Conservation (phyloP, 441 rosid genomes). For the Bocquillonia castaneifolia region DNA sequence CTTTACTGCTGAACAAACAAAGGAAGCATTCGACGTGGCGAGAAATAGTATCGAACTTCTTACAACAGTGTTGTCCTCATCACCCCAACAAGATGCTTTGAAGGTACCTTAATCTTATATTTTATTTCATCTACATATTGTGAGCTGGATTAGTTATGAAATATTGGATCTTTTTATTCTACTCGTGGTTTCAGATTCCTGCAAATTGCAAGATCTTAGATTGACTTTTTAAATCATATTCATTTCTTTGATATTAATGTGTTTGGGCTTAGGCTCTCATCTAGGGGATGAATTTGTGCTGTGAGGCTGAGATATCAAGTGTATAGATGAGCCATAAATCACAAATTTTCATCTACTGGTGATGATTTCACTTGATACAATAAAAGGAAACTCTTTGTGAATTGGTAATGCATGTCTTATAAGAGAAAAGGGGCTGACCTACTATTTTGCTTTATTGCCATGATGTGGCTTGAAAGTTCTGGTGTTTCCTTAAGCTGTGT, state of each 20-base stretch:
- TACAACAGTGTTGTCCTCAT: constrained; percentile 65
- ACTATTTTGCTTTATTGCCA: neutral
- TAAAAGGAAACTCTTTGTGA: neutral
- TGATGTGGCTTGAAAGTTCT: neutral
- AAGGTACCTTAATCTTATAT: constrained; percentile 38
- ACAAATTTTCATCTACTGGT: neutral
- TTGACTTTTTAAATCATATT: neutral
- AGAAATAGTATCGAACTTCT: constrained; percentile 87
- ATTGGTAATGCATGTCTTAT: neutral
- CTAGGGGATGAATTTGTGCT: neutral
- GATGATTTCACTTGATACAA: neutral
- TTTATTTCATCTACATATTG: neutral
- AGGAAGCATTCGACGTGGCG: constrained; percentile 88
- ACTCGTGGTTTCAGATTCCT: neutral
- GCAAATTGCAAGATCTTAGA: constrained; percentile 1
- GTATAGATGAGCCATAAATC: neutral
- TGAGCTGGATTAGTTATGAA: neutral
- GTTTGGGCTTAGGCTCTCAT: neutral
- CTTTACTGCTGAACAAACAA: constrained; percentile 70
- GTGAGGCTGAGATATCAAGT: neutral
- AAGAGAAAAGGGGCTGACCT: neutral
- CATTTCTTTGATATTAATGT: neutral
- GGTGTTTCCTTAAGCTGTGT: neutral
- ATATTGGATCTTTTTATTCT: neutral
- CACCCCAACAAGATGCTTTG: constrained; percentile 67